These are phyloP conservation scores for Allomyces macrogynus DNA, from an alignment of 192 early-diverging fungal genomes.

Conservation along the genomic window DNA sequence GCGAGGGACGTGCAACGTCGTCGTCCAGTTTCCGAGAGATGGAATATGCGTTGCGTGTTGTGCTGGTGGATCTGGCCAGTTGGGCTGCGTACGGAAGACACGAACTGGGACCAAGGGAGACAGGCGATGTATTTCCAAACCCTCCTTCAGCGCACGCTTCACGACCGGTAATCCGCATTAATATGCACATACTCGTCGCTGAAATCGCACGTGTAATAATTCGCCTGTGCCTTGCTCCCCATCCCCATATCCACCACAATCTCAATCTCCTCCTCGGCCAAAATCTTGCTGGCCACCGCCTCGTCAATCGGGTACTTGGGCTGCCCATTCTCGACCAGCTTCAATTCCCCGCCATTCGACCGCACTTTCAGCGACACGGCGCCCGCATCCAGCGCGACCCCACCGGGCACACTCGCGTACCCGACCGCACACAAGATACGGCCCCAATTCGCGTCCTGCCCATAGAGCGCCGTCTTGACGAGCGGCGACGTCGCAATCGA, in stretches of 20 bases:
- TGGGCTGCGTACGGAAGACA: too few relatives aligned
- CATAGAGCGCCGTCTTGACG: slow-evolving; percentile 90
- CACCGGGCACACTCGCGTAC: slow-evolving; percentile 44
- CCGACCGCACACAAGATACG: slow-evolving; percentile 81
- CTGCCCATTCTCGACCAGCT: slow-evolving; percentile 57
- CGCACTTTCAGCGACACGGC: slow-evolving; percentile 49
- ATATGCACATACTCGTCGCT: slow-evolving; percentile 85
- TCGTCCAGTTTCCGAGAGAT: too few relatives aligned
- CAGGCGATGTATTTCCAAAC: too few relatives aligned
- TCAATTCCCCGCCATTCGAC: slow-evolving; percentile 35
- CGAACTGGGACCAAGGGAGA: too few relatives aligned
- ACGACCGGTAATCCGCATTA: slow-evolving; percentile 76
- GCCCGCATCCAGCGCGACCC: slow-evolving; percentile 50
- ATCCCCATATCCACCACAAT: slow-evolving; percentile 59
- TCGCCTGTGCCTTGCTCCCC: slow-evolving; percentile 44
- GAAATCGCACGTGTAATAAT: slow-evolving; percentile 90
- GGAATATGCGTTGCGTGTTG: too few relatives aligned
- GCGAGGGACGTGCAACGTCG: too few relatives aligned
- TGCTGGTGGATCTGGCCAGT: too few relatives aligned
- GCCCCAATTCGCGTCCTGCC: slow-evolving; percentile 97
- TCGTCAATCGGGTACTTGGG: slow-evolving; percentile 64
- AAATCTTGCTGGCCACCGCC: slow-evolving; percentile 52
- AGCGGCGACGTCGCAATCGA: slow-evolving; percentile 81
- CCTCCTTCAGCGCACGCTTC: slow-evolving; percentile 1
- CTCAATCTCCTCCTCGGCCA: slow-evolving; percentile 65